phyloP scores from a whole-genome alignment of 495 filamentous ascomycete genomes.

The Hypoxylon lenormandii region DNA sequence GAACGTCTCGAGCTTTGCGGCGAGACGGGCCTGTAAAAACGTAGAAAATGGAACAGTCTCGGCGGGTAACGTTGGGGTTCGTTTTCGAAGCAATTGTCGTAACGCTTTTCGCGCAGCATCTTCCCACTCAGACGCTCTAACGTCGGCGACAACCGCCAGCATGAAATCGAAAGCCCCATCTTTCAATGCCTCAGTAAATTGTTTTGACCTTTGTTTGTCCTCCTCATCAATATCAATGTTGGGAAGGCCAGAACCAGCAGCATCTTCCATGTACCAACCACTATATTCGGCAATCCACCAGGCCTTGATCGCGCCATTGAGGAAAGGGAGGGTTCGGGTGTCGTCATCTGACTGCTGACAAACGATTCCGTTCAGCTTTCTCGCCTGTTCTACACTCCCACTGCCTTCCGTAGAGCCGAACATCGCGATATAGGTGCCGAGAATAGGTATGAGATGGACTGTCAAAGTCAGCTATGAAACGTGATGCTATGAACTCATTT shows the following conservation, averaged over 20 bases:
- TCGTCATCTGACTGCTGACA: conserved; percentile 71
- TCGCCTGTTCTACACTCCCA: conserved; percentile 70
- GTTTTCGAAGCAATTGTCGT: conserved; percentile 79
- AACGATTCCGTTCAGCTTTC: conserved; percentile 74
- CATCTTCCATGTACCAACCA: conserved; percentile 82
- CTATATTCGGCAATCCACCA: conserved; percentile 95
- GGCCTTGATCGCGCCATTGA: conserved; percentile 78
- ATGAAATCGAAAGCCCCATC: conserved; percentile 94
- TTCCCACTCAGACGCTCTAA: conserved; percentile 77
- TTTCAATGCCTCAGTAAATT: conserved; percentile 80
- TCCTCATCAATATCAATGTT: conserved; percentile 70
- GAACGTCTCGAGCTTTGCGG: conserved; percentile 84
- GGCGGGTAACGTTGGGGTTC: conserved; percentile 72
- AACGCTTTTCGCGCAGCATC: conserved; percentile 81
- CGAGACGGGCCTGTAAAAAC: conserved; percentile 74
- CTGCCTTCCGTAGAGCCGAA: conserved; percentile 78
- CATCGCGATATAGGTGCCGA: conserved; percentile 76
- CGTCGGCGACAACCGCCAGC: conserved; percentile 81
- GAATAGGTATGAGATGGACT: conserved; percentile 83
- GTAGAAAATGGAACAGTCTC: conserved; percentile 72
- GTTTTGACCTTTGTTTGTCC: conserved; percentile 72
- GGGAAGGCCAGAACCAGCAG: conserved; percentile 63
- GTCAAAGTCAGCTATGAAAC: conserved; percentile 48
- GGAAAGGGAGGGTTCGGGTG: conserved; percentile 73
- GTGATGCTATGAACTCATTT: neutral